Base-by-base conservation (phyloP, 208 protist genomes). In the Leishmania aethiopica region DNA sequence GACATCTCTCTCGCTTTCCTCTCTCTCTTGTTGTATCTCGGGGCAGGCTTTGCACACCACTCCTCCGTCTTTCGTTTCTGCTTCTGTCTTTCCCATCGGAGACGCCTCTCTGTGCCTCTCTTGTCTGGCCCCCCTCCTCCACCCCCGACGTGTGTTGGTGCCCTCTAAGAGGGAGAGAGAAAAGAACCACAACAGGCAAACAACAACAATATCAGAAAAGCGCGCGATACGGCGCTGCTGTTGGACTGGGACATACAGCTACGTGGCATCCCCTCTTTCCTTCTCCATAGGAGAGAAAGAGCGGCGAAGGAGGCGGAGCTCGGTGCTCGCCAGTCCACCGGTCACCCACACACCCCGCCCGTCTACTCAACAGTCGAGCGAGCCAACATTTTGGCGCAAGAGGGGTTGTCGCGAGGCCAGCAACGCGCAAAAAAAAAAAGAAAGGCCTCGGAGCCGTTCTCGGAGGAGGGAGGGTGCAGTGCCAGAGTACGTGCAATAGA, bases 21-120 rank as follows among this genome's bases (percentile, higher is more conserved):
- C 5, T 49, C 40, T 3, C 37, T 69, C 62, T 25, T 32, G 25
- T 32, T 62, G 25, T 22, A 15, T 55, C 10, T 55, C 5, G 15
- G 51, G 51, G 3, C 57, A 15, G 28, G 57, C 57, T 25, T 32
- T 32, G 2, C 62, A 69, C 32, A 35, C 32, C 62, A 45, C 69
- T 51, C 25, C 40, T 78, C 37, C 35, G 42, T 60, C 49, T 83
- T 53, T 79, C 77, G 49, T 75, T 86, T 42, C 77, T 85, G 45
- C 69, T 78, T 75, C 74, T 53, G 25, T 79, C n/a, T 37, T 72
- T 62, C 59, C 60, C 6, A 60, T 87, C 28, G 25, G 59, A 64
- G 11, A 35, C 28, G 3, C 11, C 66, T 71, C 64, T 25, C 37
- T 28, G 2, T 45, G 22, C 42, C 0, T 70, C 66, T 42, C 17